These are phyloP conservation scores for Leccinellum albellum DNA, from an alignment of 768 basidiomycete genomes.

Conservation along the genomic window DNA sequence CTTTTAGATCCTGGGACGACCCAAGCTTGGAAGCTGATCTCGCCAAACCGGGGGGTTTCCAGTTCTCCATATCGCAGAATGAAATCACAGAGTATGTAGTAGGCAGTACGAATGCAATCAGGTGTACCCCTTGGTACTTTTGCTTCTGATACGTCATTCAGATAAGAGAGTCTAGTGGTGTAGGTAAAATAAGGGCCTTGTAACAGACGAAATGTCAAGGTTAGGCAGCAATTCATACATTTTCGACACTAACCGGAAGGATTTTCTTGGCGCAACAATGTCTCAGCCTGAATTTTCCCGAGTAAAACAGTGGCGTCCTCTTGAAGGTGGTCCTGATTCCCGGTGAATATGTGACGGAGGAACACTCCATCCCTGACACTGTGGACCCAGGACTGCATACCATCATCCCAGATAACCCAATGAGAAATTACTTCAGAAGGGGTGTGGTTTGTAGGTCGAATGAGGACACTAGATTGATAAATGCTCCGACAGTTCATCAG, in stretches of 20 bases:
- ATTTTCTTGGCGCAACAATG: conserved; percentile 20
- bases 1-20: conserved; percentile 36
- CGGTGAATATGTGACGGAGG: conserved; percentile 46
- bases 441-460: conserved; percentile 13
- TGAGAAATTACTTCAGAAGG: conserved; percentile 19
- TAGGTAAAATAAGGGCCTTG: conserved; percentile 30
- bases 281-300: conserved; percentile 36
- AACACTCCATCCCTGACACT: conserved; percentile 18
- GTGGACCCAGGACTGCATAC: conserved; percentile 29
- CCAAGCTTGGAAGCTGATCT: conserved; percentile 41
- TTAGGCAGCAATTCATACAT: not conserved
- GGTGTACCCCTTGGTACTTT: conserved; percentile 27
- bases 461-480: conserved; percentile 11
- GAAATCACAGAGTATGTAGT: conserved; percentile 28
- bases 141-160: conserved; percentile 8
- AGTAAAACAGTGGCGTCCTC: conserved; percentile 36
- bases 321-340: conserved; percentile 43
- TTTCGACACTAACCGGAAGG: conserved; percentile 16
- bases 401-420: conserved; percentile 25
- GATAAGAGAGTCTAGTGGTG: conserved; percentile 11
- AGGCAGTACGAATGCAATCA: conserved; percentile 17
- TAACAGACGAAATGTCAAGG: conserved; percentile 2
- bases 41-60: conserved; percentile 30
- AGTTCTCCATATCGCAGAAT: conserved; percentile 36
- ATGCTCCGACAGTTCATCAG: conserved; percentile 22